These are phyloP conservation scores for Cladophialophora exuberans DNA, from an alignment of 2,329 filamentous ascomycete species.

Conservation along the genomic window DNA sequence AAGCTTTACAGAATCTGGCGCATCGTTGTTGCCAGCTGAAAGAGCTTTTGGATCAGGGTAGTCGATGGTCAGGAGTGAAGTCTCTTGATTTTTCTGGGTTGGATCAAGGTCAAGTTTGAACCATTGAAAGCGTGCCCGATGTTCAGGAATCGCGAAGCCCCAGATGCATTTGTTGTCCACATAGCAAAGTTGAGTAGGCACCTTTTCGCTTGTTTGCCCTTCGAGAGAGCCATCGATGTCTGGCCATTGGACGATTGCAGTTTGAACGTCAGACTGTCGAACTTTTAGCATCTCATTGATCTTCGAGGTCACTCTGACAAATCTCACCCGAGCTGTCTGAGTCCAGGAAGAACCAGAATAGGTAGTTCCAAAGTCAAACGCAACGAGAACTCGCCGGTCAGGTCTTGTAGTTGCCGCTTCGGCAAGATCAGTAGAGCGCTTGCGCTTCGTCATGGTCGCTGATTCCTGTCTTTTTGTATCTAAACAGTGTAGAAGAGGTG, in stretches of 20 bases:
- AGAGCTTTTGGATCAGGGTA: conserved; percentile 23
- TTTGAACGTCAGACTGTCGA: conserved; percentile 26
- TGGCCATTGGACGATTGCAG: conserved; percentile 33
- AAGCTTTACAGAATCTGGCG: conserved; percentile 8
- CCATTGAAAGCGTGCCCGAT: conserved; percentile 32
- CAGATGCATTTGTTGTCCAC: conserved; percentile 16
- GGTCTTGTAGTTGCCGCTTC: not conserved
- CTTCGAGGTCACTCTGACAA: not conserved
- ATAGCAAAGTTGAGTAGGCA: conserved; percentile 30
- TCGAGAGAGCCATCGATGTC: conserved; percentile 11
- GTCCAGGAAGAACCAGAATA: conserved; percentile 34
- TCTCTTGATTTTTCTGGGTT: conserved; percentile 17
- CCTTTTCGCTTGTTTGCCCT: conserved; percentile 34
- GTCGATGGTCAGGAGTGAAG: conserved; percentile 12
- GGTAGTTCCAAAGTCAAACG: conserved; percentile 35
- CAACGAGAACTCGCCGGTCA: conserved; percentile 29
- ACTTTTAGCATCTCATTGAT: not conserved
- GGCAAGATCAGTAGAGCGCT: not conserved
- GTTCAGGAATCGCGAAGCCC: conserved; percentile 31
- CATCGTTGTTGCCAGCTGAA: conserved; percentile 17
- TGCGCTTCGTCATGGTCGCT: too few relatives aligned
- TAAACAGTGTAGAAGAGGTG: too few relatives aligned
- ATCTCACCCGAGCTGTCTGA: conserved; percentile 28
- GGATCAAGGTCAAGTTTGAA: conserved; percentile 33
- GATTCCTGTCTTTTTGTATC: too few relatives aligned